Base-by-base conservation (phyloP, 2,329 filamentous ascomycete species). In the Clarireedia paspali region DNA sequence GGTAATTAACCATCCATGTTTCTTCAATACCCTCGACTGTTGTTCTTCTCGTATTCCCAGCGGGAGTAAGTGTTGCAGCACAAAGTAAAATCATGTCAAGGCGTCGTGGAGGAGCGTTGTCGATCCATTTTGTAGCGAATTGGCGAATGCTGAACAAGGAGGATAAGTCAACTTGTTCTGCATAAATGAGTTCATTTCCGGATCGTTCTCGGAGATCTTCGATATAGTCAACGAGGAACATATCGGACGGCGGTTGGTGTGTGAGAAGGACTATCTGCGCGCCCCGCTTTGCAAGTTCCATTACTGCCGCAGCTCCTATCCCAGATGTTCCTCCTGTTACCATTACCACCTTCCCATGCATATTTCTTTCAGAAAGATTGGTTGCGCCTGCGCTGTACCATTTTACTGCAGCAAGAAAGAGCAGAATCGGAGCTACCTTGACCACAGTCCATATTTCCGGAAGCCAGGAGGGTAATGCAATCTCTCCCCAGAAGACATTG, bases 111-210 rank as follows among this genome's bases (percentile, higher is more conserved):
- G 94, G 92, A 23, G 88, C 82, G 70, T 96, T 97, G 71, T 99
- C 92, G 62, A 99, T 90, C 92, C 95, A 99, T 75, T 90, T 92
- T 0, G 94, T 99, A 12, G 94, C 94, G 70, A 99, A 99, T 60
- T 85, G 80, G 40, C 94, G 88, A 64, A 99, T 86, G 70, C 89
- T 95, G 70, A 96, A 84, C n/a, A 99, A 77, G 15, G 87, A 92
- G 12, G 86, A 75, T 27, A 99, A 81, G 68, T 99, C 91, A 64
- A 96, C 90, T 72, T 96, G 89, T 71, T 99, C 94, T 58, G 94
- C 91, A 66, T 95, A 97, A 64, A 99, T 89, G 67, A 99, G 78
- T 57, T 91, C 78, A 73, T 97, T 97, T 34, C 82, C 79, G 6
- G 90, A 89, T 53, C 79, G 77, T 27, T 79, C 76, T 55, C 95